phyloP scores from a whole-genome alignment of 208 protist species.

The Leishmania tarentolae region DNA sequence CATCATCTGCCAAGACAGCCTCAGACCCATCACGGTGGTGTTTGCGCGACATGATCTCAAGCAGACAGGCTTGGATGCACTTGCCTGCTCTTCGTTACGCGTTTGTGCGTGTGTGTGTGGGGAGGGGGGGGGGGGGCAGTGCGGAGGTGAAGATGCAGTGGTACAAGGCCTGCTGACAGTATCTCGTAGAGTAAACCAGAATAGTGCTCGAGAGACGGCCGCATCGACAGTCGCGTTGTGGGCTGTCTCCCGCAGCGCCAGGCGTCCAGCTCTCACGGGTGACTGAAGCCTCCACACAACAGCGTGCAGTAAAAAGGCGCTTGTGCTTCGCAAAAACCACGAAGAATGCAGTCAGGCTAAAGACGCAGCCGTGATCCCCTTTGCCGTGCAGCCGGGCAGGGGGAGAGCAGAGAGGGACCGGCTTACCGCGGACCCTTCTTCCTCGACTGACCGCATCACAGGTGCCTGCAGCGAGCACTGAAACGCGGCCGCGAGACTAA shows the following conservation, averaged over 20 bases:
- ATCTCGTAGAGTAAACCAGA: background rate
- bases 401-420: background rate
- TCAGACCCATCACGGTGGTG: constrained; percentile 3
- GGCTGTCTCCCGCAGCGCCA: background rate
- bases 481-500: too few relatives aligned
- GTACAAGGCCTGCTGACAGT: background rate
- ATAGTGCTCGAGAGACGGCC: background rate
- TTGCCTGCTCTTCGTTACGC: background rate
- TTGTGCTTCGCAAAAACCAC: background rate
- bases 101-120: background rate
- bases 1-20: background rate
- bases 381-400: background rate
- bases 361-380: background rate
- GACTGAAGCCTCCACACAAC: background rate
- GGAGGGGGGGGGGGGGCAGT: background rate
- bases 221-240: background rate
- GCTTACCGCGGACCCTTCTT: background rate
- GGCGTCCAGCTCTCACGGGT: background rate
- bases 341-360: background rate
- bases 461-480: background rate
- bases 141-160: too few relatives aligned
- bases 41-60: constrained; percentile 20
- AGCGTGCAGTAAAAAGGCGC: too few relatives aligned
- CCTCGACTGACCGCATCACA: background rate
- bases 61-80: too few relatives aligned